A percentile compares a stretch with the other conserved stretches of the same genome.
phyloP scores from a whole-genome alignment of 495 filamentous ascomycete species.

The Massariosphaeria phaeospora region DNA sequence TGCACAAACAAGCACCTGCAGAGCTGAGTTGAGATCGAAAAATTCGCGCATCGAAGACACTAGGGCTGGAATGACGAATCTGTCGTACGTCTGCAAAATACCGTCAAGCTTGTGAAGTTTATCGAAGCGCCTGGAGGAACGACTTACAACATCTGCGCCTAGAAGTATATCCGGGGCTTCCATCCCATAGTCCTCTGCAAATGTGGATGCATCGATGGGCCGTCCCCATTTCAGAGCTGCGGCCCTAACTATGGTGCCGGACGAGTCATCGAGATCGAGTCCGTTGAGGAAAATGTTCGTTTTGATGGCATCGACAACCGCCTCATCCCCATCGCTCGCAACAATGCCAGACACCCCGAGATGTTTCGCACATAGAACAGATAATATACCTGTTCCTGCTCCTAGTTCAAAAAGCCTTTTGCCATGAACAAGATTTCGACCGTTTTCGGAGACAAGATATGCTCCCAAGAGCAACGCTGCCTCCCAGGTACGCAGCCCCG shows the following conservation, averaged over 20 bases:
- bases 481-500: slow-evolving; percentile 90
- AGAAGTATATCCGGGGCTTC: slow-evolving; percentile 36
- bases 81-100: slow-evolving; percentile 58
- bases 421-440: slow-evolving; percentile 45
- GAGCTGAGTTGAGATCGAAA: slow-evolving; percentile 47
- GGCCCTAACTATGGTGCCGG: slow-evolving; percentile 40
- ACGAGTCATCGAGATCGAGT: slow-evolving; percentile 38
- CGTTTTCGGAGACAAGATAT: slow-evolving; percentile 50
- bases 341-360: slow-evolving; percentile 60
- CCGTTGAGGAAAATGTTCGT: slow-evolving; percentile 65
- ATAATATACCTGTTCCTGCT: slow-evolving; percentile 80
- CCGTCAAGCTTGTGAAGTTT: slow-evolving; percentile 6
- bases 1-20: slow-evolving; percentile 55
- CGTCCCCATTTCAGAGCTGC: slow-evolving; percentile 58
- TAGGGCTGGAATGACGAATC: slow-evolving; percentile 52
- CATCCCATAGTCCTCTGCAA: slow-evolving; percentile 32
- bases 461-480: slow-evolving; percentile 79
- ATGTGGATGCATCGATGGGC: slow-evolving; percentile 14
- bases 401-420: slow-evolving; percentile 80
- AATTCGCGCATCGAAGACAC: slow-evolving; percentile 53
- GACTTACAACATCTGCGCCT: slow-evolving; percentile 42
- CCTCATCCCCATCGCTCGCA: slow-evolving; percentile 75
- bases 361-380: slow-evolving; percentile 72
- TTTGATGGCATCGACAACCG: slow-evolving; percentile 63
- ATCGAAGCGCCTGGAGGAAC: not conserved